These are phyloP conservation scores for Hawksworthiomyces lignivorus DNA, from an alignment of 2,329 filamentous ascomycete species.

Conservation along the genomic window DNA sequence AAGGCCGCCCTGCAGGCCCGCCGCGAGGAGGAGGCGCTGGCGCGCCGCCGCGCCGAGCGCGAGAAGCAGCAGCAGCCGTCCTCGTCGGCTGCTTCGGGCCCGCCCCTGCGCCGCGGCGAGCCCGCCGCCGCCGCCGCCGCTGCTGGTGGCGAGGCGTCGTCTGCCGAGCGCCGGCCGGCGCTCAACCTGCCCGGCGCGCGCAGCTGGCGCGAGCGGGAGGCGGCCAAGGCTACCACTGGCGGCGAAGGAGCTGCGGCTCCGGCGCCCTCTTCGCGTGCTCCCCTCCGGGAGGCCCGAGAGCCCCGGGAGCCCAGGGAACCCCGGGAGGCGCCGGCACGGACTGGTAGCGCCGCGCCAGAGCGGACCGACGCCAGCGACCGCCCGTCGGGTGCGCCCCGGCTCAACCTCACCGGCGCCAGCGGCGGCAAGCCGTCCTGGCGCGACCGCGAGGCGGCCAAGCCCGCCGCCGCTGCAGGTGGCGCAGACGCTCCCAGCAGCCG, in stretches of 20 bases:
- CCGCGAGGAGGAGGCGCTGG: constrained; percentile 82
- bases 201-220: constrained; percentile 67
- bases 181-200: constrained; percentile 53
- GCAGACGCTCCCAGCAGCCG: constrained; percentile 15
- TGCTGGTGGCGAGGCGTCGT: constrained; percentile 26
- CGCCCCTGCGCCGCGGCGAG: constrained; percentile 26
- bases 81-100: background rate
- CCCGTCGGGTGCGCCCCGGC: constrained; percentile 40
- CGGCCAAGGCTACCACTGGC: constrained; percentile 27
- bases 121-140: constrained; percentile 26
- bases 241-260: constrained; percentile 21
- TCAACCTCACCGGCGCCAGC: constrained; percentile 43
- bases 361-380: constrained; percentile 36
- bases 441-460: constrained; percentile 48
- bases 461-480: constrained; percentile 11
- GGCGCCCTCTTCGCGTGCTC: constrained; percentile 21
- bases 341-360: constrained; percentile 26
- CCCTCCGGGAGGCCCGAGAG: too few relatives aligned
- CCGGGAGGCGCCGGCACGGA: too few relatives aligned
- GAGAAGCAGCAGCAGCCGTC: constrained; percentile 32
- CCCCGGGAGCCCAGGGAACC: too few relatives aligned
- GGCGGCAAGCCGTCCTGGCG: constrained; percentile 49
- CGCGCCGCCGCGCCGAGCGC: constrained; percentile 61
- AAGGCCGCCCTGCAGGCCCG: constrained; percentile 64
- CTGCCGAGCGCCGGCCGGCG: constrained; percentile 48